Conservation (phyloP, 345 rosid genomes). For the Eucalyptus curtisii region DNA sequence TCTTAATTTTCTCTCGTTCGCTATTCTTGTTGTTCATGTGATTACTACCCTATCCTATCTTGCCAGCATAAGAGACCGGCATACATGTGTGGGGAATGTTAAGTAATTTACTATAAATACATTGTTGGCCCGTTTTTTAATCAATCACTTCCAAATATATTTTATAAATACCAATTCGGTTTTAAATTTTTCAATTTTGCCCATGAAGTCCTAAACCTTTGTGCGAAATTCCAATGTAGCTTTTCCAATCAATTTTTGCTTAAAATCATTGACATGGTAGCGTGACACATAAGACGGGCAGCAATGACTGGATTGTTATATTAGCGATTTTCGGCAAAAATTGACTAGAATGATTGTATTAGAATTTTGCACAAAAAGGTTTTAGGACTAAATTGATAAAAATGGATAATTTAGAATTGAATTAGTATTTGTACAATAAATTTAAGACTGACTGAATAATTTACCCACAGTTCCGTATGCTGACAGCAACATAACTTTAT, state of each 20-base stretch:
- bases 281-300: accelerated
- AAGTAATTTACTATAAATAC: neutral
- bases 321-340: accelerated
- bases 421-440: neutral
- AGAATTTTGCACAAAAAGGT: accelerated
- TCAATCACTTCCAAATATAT: neutral
- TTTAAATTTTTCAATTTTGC: neutral
- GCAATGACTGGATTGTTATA: neutral
- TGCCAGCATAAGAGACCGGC: neutral
- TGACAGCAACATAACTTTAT: neutral
- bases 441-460: accelerated
- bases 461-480: neutral
- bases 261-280: neutral
- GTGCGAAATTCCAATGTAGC: accelerated
- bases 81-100: neutral
- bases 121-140: neutral
- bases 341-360: neutral
- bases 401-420: neutral
- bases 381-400: neutral
- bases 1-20: neutral
- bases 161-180: accelerated
- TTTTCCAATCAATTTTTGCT: neutral
- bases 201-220: neutral
- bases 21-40: neutral
- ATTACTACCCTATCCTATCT: neutral